Percentiles rank a stretch among this genome's conserved stretches.
phyloP scores from a whole-genome alignment of 768 basidiomycete species.

The Phaeotremella fagi region DNA sequence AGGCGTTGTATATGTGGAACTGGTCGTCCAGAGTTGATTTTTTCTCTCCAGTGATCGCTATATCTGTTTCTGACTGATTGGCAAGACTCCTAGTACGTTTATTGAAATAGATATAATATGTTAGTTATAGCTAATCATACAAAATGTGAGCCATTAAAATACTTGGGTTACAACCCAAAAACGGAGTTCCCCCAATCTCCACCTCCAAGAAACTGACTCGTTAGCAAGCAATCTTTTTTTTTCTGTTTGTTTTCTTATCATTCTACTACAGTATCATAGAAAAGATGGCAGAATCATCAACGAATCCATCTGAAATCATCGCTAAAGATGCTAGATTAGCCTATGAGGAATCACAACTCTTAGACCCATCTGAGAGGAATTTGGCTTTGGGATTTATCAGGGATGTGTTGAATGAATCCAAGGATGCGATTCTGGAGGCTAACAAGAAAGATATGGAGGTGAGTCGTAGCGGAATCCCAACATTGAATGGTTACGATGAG shows the following conservation, averaged over 20 bases:
- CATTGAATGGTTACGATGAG: not conserved
- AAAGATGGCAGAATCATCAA: constrained; percentile 1
- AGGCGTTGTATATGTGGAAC: too few species aligned
- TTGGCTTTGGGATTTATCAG: constrained; percentile 67
- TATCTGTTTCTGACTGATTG: too few species aligned
- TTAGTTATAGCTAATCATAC: too few species aligned
- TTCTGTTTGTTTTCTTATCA: not conserved
- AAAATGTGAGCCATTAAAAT: too few species aligned
- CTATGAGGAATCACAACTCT: constrained; percentile 80
- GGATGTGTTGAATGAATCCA: constrained; percentile 61
- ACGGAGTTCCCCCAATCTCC: not conserved
- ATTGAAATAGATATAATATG: too few species aligned
- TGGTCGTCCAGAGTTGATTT: too few species aligned
- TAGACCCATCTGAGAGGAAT: constrained; percentile 64
- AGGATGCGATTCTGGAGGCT: constrained; percentile 67
- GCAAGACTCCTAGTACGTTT: too few species aligned
- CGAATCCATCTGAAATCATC: constrained; percentile 51
- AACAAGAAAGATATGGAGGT: constrained; percentile 79
- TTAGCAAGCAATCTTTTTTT: not conserved
- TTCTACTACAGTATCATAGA: not conserved
- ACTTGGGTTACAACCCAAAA: too few species aligned
- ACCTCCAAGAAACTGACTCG: not conserved
- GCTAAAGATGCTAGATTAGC: constrained; percentile 75
- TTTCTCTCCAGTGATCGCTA: too few species aligned
- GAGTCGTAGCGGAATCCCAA: constrained; percentile 29